These are phyloP conservation scores for Ochromonas danica DNA, from an alignment of 108 stramenopile species.

Conservation along the genomic window DNA sequence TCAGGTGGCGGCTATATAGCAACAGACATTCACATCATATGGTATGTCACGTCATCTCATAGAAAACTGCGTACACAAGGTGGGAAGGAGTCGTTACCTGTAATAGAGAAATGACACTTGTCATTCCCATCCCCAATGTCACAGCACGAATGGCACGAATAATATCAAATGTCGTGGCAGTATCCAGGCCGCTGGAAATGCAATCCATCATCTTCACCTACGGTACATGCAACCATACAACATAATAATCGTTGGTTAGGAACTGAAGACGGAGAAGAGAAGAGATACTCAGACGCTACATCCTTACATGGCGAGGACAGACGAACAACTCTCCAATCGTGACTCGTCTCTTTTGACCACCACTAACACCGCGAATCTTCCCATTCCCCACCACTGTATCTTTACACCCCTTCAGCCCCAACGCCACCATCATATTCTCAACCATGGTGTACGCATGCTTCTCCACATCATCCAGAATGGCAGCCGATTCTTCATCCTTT, in stretches of 20 bases:
- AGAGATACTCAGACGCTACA: too few species aligned
- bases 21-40: conserved; percentile 37
- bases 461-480: not conserved
- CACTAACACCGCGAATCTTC: not conserved
- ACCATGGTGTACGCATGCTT: conserved; percentile 44
- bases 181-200: too few species aligned
- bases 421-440: conserved; percentile 17
- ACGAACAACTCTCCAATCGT: not conserved
- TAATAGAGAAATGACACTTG: conserved; percentile 28
- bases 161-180: not conserved
- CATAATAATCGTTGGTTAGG: too few species aligned
- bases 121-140: too few species aligned
- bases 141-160: conserved; percentile 32
- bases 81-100: conserved; percentile 31
- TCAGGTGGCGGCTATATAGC: conserved; percentile 54
- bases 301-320: too few species aligned
- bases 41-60: not conserved
- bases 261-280: too few species aligned
- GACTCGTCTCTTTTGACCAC: conserved; percentile 13
- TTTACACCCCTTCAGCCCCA: conserved; percentile 5
- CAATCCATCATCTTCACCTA: too few species aligned
- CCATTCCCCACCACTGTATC: not conserved
- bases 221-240: too few species aligned
- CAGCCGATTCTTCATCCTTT: not conserved
- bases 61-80: conserved; percentile 3